A percentile compares a stretch with the other conserved stretches of the same genome.
These are phyloP conservation scores for Entomortierella chlamydospora DNA, from an alignment of 192 early-diverging fungal genomes.

Conservation along the genomic window DNA sequence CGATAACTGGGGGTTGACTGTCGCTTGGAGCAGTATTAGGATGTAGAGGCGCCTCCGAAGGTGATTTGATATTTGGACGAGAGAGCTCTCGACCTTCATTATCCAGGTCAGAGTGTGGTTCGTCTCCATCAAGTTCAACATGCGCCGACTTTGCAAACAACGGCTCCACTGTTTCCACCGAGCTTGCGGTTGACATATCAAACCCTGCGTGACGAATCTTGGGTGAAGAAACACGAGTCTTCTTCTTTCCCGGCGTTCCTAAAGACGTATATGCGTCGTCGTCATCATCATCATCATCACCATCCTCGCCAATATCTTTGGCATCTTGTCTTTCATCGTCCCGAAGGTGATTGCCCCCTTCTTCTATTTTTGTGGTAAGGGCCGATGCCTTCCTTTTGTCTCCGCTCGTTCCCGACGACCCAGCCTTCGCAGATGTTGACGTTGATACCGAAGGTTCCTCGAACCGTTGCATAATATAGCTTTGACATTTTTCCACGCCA, in stretches of 20 bases:
- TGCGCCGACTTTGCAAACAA: neutral
- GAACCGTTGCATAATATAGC: conserved; percentile 79
- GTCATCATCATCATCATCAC: conserved; percentile 15
- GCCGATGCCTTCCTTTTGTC: conserved; percentile 11
- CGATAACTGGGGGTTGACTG: neutral
- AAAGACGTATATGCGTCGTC: conserved; percentile 36
- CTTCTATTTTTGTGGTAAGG: neutral
- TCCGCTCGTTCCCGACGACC: neutral
- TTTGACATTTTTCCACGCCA: conserved; percentile 72
- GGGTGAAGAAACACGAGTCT: neutral
- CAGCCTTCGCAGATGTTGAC: neutral
- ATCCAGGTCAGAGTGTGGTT: neutral
- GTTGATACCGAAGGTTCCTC: conserved; percentile 52
- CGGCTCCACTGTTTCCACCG: neutral
- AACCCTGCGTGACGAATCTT: conserved; percentile 36
- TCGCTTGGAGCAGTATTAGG: neutral
- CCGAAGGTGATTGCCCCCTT: neutral
- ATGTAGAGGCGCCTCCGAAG: neutral
- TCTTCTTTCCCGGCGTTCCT: conserved; percentile 30
- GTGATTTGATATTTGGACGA: neutral
- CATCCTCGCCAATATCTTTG: neutral
- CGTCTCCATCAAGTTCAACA: neutral
- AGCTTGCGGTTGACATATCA: neutral
- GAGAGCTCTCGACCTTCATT: neutral
- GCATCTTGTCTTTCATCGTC: neutral